Conservation (phyloP, 176 grass and related monocot species). For the Typha latifolia region DNA sequence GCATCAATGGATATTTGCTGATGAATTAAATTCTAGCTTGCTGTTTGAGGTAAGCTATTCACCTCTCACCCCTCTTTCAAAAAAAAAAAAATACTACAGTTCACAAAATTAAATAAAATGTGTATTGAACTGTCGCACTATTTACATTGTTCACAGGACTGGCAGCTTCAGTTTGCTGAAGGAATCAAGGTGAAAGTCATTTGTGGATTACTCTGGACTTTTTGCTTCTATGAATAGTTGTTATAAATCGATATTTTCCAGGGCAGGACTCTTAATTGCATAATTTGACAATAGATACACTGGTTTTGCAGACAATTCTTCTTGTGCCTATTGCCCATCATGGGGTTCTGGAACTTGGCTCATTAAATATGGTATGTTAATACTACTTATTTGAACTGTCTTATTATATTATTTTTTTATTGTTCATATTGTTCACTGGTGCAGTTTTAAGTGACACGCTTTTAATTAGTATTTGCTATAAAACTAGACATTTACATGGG, state of each 20-base stretch:
- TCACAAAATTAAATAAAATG: constrained; percentile 1
- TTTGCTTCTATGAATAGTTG: constrained; percentile 1
- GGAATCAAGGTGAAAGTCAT: constrained; percentile 45
- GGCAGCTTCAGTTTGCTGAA: constrained; percentile 52
- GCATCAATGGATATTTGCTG: constrained; percentile 46
- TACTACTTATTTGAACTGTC: not conserved
- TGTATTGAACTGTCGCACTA: constrained; percentile 19
- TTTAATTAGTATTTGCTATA: not conserved
- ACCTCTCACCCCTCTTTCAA: not conserved
- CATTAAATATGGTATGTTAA: constrained; percentile 43
- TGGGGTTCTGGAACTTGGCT: constrained; percentile 63
- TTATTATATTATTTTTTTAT: not conserved
- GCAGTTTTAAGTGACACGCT: not conserved
- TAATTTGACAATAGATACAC: constrained; percentile 11
- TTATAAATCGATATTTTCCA: constrained; percentile 8
- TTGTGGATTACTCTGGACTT: not conserved
- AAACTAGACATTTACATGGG: not conserved
- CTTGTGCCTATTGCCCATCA: constrained; percentile 45
- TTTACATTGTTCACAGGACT: constrained; percentile 42
- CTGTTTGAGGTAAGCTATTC: constrained; percentile 33
- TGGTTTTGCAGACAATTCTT: constrained; percentile 53
- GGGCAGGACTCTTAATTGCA: constrained; percentile 13
- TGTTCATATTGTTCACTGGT: not conserved
- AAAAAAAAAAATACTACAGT: constrained; percentile 15
- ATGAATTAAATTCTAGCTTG: constrained; percentile 17